Base-by-base conservation (phyloP, 108 stramenopile species). In the Schizochytrium sp. region DNA sequence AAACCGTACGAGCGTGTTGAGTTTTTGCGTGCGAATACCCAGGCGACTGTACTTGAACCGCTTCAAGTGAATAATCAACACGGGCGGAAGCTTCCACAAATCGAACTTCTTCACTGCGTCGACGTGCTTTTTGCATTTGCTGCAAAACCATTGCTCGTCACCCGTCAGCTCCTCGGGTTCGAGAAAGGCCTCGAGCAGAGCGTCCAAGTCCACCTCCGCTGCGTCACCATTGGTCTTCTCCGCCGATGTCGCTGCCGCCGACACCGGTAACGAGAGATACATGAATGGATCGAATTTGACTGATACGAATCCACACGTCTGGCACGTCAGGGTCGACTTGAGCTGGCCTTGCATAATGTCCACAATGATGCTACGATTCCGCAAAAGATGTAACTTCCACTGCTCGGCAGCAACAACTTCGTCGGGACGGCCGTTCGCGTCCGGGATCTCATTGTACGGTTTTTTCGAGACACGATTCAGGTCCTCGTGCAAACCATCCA, bases 331-430 rank as follows among this genome's bases (percentile, higher is more conserved):
- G 16, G 95, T 95, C 89, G 95, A 95, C 60, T 95, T 92, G 53
- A 98, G 93, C 90, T 98, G 98, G n/a, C 98, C 98, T 89, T 98
- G 97, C 90, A 98, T 97, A 58, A 98, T 91, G 69, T 98, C 98
- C 10, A 97, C 97, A 44, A 98, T 93, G 23, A 98, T 93, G 5
- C 95, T 95, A 63, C 94, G 93, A 92, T 98, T 96, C 29, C 97
- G 92, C 72, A 87, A 55, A 71, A 98, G 72, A 90, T 98, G 96
- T 63, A 95, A 93, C 23, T 94, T 92, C 97, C 97, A 98, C 18
- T 96, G 94, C 57, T 93, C 90, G 18, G 95, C 93, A 5, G 97
- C 97, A 72, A 96, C 95, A 6, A 91, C 92, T 45, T 95, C 95
- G 88, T 96, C 95, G 6, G 53, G 25, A 1, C 53, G 53, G 5